Evolutionary conservation across 768 basidiomycete genomes (phyloP), one percentile per base, ranked within the genome.

Genomic region (Tulasnella sp.): DNA sequence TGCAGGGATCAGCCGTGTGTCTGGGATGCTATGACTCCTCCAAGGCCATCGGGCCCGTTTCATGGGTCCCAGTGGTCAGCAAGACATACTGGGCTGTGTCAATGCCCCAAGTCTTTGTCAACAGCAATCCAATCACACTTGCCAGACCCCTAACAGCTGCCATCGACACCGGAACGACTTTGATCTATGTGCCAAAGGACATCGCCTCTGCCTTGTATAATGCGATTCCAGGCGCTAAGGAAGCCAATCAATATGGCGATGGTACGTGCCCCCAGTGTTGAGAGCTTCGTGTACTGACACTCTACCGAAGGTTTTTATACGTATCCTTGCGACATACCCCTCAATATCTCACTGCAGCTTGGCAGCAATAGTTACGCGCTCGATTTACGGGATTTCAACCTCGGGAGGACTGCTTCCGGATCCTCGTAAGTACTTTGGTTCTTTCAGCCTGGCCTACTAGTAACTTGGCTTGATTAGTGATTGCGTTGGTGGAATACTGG

Each of bases 101-200:
- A 3, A 73, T 82, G 73, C 72, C 73, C 45, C 74, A 71, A 14
- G 60, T 80, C 0, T 66, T 65, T 4, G 71, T 75, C 7, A 70
- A 72, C 40, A 64, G 56, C 6, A 19, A 62, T 35, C 23, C 35
- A 25, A 17, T 36, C 9, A 54, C 31, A 2, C 27, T 60, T 7
- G 55, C 61, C 29, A 35, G 61, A 51, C 58, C 68, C 62, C 21
- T 70, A 34, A 68, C 72, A 31, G 76, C 77, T 5, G 75, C 81
- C 17, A 74, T 84, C 58, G 83, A 84, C 63, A 81, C 81, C 0
- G 82, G 83, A 29, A 82, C 81, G 3, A 78, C 81, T 27, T 69
- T 83, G 25, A 77, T 83, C 57, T 83, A 83, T 66, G 58, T 81
- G 5, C 79, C 81, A 1, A 64, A 68, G 36, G 45, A 63, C 0